Evolutionary conservation across 371 early-diverging fungal genomes (phyloP).

Genomic region (Syncephalastrum sp.): DNA sequence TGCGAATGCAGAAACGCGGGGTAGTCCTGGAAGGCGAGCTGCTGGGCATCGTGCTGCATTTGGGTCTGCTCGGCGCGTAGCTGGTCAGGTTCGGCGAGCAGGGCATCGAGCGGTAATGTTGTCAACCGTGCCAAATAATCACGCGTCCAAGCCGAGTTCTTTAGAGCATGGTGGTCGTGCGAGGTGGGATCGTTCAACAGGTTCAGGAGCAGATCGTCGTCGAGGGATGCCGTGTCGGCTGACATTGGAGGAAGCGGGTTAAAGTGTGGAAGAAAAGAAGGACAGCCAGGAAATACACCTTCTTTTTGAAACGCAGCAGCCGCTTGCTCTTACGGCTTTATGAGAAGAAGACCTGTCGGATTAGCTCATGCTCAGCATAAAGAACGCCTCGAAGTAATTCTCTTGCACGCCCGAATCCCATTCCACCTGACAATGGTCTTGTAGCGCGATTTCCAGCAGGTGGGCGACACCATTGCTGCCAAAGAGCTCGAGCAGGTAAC

Average conservation of each 20-base stretch:
- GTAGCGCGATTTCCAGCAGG: conserved; percentile 56
- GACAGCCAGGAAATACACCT: neutral
- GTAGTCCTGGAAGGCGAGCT: conserved; percentile 70
- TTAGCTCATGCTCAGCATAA: conserved; percentile 30
- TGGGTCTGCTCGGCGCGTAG: conserved; percentile 56
- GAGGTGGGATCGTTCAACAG: too few relatives aligned
- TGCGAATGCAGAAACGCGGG: conserved; percentile 68
- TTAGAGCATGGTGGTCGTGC: conserved; percentile 6
- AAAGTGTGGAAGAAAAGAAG: neutral
- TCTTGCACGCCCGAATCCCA: neutral
- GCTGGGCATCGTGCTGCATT: conserved; percentile 63
- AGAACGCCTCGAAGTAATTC: conserved; percentile 29
- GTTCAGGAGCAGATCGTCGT: too few relatives aligned
- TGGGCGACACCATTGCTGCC: conserved; percentile 55
- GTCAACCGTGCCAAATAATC: conserved; percentile 67
- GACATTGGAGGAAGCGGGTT: neutral
- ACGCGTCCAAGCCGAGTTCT: conserved; percentile 46
- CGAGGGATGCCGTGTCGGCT: too few relatives aligned
- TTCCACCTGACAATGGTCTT: neutral
- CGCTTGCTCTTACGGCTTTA: conserved; percentile 8
- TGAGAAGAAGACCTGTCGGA: conserved; percentile 44
- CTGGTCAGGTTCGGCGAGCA: conserved; percentile 52
- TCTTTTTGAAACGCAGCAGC: conserved; percentile 2
- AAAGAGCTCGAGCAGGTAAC: conserved; percentile 55
- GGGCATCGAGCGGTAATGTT: conserved; percentile 55